phyloP scores from a whole-genome alignment of 768 basidiomycete species.

The Galerina marginata region DNA sequence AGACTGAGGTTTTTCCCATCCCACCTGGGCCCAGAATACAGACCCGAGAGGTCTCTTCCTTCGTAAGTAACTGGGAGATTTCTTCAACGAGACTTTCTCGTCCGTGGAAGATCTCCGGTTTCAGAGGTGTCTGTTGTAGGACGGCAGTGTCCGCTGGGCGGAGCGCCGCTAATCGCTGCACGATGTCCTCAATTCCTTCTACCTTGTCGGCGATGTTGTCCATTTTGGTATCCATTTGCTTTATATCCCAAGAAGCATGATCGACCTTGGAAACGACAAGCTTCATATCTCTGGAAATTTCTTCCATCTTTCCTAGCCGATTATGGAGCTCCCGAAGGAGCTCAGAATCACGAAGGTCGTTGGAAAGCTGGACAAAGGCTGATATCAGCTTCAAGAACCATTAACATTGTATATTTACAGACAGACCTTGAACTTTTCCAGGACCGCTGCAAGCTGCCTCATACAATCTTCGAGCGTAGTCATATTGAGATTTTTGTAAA shows the following conservation, averaged over 20 bases:
- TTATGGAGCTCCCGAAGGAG: neutral
- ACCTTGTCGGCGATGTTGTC: conserved; percentile 4
- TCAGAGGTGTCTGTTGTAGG: conserved; percentile 1
- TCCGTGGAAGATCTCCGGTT: conserved; percentile 1
- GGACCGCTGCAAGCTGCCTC: conserved; percentile 10
- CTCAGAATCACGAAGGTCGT: conserved; percentile 5
- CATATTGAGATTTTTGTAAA: conserved; percentile 16
- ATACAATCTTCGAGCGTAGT: conserved; percentile 19
- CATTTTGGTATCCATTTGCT: neutral
- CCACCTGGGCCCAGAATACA: conserved; percentile 38
- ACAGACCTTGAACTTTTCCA: conserved; percentile 5
- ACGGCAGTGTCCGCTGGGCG: neutral
- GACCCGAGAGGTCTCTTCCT: conserved; percentile 14
- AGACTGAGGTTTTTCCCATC: conserved; percentile 45
- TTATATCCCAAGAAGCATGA: neutral
- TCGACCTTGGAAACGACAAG: neutral
- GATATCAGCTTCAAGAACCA: no score
- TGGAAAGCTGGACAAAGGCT: neutral
- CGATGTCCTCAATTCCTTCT: neutral
- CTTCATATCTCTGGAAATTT: conserved; percentile 2
- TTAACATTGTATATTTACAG: neutral
- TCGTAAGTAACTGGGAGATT: neutral
- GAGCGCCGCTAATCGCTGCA: conserved; percentile 3
- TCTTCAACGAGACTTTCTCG: neutral
- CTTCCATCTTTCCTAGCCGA: conserved; percentile 1